Conservation (phyloP, 1,284 basidiomycete species). For the Fomes fomentarius region DNA sequence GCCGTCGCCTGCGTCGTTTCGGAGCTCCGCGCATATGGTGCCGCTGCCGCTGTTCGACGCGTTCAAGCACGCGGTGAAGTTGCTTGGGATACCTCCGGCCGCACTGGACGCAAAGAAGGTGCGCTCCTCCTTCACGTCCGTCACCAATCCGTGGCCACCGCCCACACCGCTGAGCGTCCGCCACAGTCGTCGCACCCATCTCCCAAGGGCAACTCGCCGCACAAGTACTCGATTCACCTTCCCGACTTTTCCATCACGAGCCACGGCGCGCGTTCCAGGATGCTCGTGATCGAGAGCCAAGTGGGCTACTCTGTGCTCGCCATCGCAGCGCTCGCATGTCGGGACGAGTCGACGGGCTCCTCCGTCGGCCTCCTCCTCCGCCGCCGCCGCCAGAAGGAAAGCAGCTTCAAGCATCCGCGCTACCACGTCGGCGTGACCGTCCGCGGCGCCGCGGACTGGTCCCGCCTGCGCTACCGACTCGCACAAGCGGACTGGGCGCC, state of each 20-base stretch:
- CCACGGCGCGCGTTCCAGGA: conserved; percentile 17
- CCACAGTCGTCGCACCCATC: no score
- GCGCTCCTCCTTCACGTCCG: background rate
- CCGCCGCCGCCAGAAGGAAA: conserved; percentile 6
- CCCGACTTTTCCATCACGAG: conserved; percentile 18
- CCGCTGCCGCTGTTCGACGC: conserved; percentile 10
- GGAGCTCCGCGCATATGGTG: conserved; percentile 8
- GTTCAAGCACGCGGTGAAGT: conserved; percentile 7
- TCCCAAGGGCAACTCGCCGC: background rate
- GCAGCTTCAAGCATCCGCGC: conserved; percentile 6
- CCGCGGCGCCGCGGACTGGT: conserved; percentile 11
- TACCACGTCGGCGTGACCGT: conserved; percentile 16
- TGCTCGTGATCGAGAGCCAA: conserved; percentile 19
- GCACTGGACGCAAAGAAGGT: background rate
- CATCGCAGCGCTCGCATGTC: conserved; percentile 17
- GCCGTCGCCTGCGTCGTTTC: conserved; percentile 17
- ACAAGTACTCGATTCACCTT: conserved; percentile 6
- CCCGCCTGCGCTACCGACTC: conserved; percentile 18
- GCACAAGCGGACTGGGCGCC: conserved; percentile 16
- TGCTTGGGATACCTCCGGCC: conserved; percentile 5
- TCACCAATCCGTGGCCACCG: no score
- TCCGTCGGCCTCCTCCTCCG: conserved; percentile 22
- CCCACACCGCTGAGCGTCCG: background rate
- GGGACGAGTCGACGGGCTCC: conserved; percentile 13
- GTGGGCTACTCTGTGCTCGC: conserved; percentile 7